These are phyloP conservation scores for Colletotrichum karsti DNA, from an alignment of 2,329 filamentous ascomycete species.

Conservation along the genomic window DNA sequence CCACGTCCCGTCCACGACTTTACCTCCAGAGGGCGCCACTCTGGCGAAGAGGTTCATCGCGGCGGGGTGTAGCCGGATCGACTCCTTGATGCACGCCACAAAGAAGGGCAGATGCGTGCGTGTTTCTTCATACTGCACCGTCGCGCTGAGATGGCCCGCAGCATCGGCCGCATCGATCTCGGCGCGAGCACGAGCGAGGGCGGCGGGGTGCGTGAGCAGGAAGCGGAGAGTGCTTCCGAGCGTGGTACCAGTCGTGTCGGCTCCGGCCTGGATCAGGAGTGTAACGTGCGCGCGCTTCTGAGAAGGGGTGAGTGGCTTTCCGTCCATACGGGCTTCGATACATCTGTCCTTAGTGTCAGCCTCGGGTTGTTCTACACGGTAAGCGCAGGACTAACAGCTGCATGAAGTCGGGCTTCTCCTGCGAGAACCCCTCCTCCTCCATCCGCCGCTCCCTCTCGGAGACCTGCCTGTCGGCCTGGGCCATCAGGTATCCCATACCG, in stretches of 20 bases:
- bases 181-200: not conserved
- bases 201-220: not conserved
- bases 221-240: constrained; percentile 19
- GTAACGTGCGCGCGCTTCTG: constrained; percentile 15
- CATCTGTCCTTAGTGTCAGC: not conserved
- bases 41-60: constrained; percentile 4
- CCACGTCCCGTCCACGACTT: constrained; percentile 11
- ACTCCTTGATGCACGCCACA: constrained; percentile 17
- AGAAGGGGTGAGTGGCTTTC: not conserved
- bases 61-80: constrained; percentile 1
- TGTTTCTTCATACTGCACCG: constrained; percentile 10
- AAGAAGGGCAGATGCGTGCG: constrained; percentile 9
- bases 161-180: not conserved
- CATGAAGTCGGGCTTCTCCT: constrained; percentile 8
- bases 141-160: not conserved
- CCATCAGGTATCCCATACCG: constrained; percentile 20
- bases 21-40: not conserved
- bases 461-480: constrained; percentile 8
- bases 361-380: not conserved
- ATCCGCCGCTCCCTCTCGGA: constrained; percentile 3
- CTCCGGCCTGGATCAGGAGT: constrained; percentile 14
- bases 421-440: not conserved
- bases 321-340: constrained; percentile 11
- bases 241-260: constrained; percentile 14
- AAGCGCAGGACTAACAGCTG: not conserved